Evolutionary conservation across 352 stramenopile species (phyloP).

Genomic region (Globisporangium nunn): DNA sequence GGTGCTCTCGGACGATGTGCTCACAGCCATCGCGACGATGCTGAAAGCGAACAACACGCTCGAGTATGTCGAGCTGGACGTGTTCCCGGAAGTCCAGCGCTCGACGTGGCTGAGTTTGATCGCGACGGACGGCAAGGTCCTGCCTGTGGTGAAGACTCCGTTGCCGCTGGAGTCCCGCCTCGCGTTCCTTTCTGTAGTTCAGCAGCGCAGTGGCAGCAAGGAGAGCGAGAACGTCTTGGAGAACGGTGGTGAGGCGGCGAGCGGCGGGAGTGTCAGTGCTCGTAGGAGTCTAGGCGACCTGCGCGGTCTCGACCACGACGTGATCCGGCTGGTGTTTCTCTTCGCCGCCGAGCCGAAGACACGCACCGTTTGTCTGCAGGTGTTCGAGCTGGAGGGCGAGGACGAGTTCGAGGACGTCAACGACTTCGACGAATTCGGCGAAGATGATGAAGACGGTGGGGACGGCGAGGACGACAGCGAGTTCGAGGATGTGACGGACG

Average conservation of each 20-base stretch:
- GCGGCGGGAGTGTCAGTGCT: neutral
- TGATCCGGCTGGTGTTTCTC: conserved; percentile 4
- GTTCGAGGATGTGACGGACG: conserved; percentile 1
- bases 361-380: conserved; percentile 11
- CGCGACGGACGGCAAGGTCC: neutral
- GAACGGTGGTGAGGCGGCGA: neutral
- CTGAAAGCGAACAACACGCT: conserved; percentile 5
- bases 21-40: neutral
- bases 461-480: neutral
- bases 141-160: conserved; percentile 2
- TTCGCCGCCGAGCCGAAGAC: conserved; percentile 21
- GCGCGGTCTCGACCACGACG: neutral
- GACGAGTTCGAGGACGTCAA: conserved; percentile 1
- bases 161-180: neutral
- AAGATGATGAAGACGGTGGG: neutral
- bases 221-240: neutral
- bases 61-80: conserved; percentile 1
- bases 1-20: neutral
- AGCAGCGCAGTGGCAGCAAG: neutral
- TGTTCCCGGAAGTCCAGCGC: neutral
- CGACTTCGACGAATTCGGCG: neutral
- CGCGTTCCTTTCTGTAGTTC: conserved; percentile 1
- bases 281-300: neutral
- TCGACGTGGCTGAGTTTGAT: neutral
- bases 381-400: conserved; percentile 2